Evolutionary conservation across 1,139 yeast genomes (phyloP).

Genomic region (Pichia kudriavzevii): DNA sequence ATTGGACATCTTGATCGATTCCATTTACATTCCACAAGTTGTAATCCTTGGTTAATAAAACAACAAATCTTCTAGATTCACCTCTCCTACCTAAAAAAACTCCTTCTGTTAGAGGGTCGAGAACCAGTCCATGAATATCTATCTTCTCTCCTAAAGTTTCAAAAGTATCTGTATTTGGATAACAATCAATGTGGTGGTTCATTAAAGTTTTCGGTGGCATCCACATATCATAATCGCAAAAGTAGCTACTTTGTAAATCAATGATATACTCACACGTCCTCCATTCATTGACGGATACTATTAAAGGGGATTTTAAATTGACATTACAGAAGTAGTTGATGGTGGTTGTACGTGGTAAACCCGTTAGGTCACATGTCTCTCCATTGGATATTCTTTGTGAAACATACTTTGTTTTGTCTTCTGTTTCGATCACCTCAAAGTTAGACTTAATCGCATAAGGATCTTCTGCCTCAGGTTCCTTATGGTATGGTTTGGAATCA

Average conservation of each 20-base stretch:
- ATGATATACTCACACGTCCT: constrained; percentile 49
- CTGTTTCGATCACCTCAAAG: constrained; percentile 18
- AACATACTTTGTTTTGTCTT: constrained; percentile 36
- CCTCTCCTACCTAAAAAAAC: constrained; percentile 4
- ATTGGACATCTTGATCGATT: background rate
- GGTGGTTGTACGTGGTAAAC: constrained; percentile 52
- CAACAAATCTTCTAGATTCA: background rate
- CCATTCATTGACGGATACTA: constrained; percentile 51
- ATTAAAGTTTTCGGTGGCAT: constrained; percentile 3
- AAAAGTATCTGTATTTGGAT: background rate
- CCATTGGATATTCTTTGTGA: constrained; percentile 55
- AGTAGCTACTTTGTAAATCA: constrained; percentile 11
- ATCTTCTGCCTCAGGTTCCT: constrained; percentile 1
- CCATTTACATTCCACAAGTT: constrained; percentile 3
- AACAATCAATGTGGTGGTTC: constrained; percentile 7
- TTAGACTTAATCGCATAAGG: constrained; percentile 16
- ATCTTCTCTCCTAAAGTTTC: background rate
- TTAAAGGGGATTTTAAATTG: constrained; percentile 25
- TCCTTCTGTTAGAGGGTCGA: constrained; percentile 9
- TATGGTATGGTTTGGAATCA: constrained; percentile 4
- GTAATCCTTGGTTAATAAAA: constrained; percentile 7
- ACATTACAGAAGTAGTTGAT: constrained; percentile 64
- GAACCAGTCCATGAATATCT: background rate
- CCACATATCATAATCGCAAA: constrained; percentile 12
- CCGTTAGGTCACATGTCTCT: constrained; percentile 65